Conservation (phyloP, 495 filamentous ascomycete genomes). For the Daldinia bambusicola region DNA sequence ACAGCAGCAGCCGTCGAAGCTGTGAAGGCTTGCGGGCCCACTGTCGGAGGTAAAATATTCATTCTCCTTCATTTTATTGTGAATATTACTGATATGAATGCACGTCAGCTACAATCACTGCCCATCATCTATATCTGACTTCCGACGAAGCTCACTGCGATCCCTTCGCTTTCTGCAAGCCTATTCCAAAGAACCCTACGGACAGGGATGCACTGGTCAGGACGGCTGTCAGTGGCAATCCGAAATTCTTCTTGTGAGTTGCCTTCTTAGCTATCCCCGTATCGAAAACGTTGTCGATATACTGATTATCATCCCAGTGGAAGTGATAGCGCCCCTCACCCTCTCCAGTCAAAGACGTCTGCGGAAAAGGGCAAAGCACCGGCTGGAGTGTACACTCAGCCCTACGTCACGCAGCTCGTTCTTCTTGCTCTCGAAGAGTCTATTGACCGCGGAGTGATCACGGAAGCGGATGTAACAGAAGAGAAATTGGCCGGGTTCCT, state of each 20-base stretch:
- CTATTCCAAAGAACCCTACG: conserved; percentile 75
- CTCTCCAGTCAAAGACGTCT: conserved; percentile 74
- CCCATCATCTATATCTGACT: conserved; percentile 83
- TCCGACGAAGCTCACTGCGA: conserved; percentile 80
- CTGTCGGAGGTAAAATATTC: conserved; percentile 73
- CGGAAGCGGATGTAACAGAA: conserved; percentile 72
- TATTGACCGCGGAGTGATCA: conserved; percentile 70
- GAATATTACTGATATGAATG: conserved; percentile 8
- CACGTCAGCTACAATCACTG: conserved; percentile 53
- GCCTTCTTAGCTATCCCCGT: conserved; percentile 30
- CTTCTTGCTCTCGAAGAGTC: conserved; percentile 78
- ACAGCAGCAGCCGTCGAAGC: conserved; percentile 83
- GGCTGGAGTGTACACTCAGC: conserved; percentile 93
- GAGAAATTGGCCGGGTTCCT: conserved; percentile 80
- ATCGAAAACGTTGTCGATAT: not conserved
- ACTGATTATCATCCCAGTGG: conserved; percentile 43
- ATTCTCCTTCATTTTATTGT: not conserved
- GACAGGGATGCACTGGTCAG: conserved; percentile 81
- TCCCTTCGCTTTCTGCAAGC: conserved; percentile 88
- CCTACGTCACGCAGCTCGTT: conserved; percentile 80
- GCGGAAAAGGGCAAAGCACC: conserved; percentile 61
- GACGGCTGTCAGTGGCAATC: conserved; percentile 71
- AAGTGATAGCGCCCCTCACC: conserved; percentile 81
- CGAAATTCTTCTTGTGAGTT: conserved; percentile 83
- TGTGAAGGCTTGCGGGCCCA: conserved; percentile 77